Percentiles rank a stretch among this genome's conserved stretches.
phyloP scores from a whole-genome alignment of 202 grass and related monocot species.

The Bolboschoenoplectus hybrid region DNA sequence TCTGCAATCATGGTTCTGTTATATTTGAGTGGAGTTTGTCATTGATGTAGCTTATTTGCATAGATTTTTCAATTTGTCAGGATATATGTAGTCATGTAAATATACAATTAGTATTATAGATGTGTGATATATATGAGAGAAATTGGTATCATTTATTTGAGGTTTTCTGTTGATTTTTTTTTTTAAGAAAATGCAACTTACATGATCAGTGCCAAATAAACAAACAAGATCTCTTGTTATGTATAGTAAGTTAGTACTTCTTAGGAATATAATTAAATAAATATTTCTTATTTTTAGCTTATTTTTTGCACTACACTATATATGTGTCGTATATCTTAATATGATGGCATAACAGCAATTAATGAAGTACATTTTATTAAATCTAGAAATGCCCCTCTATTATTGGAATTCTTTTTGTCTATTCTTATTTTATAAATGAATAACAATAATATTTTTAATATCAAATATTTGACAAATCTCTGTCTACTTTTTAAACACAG shows the following conservation, averaged over 20 bases:
- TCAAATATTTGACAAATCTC: no score
- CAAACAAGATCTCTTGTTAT: not conserved
- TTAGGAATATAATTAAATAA: not conserved
- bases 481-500: no score
- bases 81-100: not conserved
- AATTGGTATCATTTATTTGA: conserved; percentile 15
- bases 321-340: not conserved
- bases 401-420: not conserved
- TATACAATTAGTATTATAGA: not conserved
- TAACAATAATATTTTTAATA: no score
- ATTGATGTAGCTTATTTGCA: conserved; percentile 42
- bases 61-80: not conserved
- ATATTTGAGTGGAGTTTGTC: conserved; percentile 39
- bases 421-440: no score
- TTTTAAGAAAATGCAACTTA: not conserved
- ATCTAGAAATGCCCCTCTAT: not conserved
- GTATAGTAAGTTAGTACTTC: not conserved
- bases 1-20: conserved; percentile 44
- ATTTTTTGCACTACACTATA: not conserved
- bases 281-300: not conserved
- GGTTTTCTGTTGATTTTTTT: not conserved
- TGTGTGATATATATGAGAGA: not conserved
- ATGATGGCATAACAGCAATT: not conserved
- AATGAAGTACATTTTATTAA: not conserved
- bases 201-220: not conserved